phyloP scores from a whole-genome alignment of 1,139 yeast species.

The Yamadazyma mexicana region DNA sequence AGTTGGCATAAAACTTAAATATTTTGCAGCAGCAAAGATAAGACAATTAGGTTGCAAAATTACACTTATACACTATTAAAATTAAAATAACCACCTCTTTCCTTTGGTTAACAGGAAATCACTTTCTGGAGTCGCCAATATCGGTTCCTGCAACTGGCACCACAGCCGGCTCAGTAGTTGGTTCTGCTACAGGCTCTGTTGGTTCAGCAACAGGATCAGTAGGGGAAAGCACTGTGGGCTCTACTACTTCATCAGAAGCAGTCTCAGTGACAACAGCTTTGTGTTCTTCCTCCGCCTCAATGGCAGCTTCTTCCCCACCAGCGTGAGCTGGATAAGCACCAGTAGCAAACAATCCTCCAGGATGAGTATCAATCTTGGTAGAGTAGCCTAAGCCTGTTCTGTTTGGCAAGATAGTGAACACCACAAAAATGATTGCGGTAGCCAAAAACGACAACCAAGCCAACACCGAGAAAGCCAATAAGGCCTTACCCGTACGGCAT shows the following conservation, averaged over 20 bases:
- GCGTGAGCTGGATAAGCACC: not conserved
- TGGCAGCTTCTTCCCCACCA: constrained; percentile 2
- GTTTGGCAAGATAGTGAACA: constrained; percentile 24
- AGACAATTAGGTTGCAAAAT: too few relatives aligned
- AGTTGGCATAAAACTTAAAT: too few relatives aligned
- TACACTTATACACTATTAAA: too few relatives aligned
- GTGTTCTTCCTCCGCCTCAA: constrained; percentile 3
- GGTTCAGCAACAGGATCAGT: not conserved
- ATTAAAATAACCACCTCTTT: too few relatives aligned
- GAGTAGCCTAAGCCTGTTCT: not conserved
- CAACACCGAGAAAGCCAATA: constrained; percentile 30
- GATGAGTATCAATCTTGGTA: not conserved
- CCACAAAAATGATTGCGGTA: constrained; percentile 11
- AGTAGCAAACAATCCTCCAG: constrained; percentile 6
- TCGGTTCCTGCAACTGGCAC: not conserved
- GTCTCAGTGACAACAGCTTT: constrained; percentile 1
- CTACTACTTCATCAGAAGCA: not conserved
- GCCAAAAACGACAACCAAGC: constrained; percentile 29
- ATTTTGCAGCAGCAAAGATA: too few relatives aligned
- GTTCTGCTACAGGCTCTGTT: not conserved
- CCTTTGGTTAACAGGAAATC: too few relatives aligned
- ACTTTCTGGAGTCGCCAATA: too few relatives aligned
- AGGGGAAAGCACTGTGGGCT: not conserved
- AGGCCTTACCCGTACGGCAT: constrained; percentile 29
- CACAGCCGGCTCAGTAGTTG: not conserved